phyloP scores from a whole-genome alignment of 192 early-diverging fungal species.

The Helicostylum pulchrum region DNA sequence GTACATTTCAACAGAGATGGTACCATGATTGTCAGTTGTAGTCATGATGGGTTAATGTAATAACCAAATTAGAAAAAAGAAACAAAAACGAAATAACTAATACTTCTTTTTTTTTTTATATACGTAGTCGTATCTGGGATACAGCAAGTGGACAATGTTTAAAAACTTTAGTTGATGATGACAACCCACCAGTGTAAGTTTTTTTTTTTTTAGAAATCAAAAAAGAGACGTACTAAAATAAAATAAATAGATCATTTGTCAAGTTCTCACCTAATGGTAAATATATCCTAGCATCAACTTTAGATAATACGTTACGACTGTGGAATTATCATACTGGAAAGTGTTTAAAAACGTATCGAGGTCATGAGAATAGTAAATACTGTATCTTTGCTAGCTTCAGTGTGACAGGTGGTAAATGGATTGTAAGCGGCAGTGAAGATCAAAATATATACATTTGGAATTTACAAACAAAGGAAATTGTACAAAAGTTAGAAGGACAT shows the following conservation, averaged over 20 bases:
- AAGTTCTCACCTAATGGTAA: constrained; percentile 99
- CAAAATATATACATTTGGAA: constrained; percentile 95
- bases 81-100: background rate
- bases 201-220: no score
- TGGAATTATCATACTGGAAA: constrained; percentile 95
- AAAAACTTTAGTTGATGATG: constrained; percentile 94
- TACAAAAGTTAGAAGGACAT: constrained; percentile 92
- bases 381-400: constrained; percentile 95
- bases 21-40: constrained; percentile 90
- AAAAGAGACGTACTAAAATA: no score
- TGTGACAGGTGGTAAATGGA: constrained; percentile 91
- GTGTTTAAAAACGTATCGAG: constrained; percentile 92
- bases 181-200: constrained; percentile 85
- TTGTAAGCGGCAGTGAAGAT: constrained; percentile 96
- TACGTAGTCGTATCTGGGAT: constrained; percentile 93
- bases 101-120: background rate
- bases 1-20: constrained; percentile 98
- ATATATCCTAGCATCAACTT: constrained; percentile 92
- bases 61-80: constrained; percentile 19
- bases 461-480: constrained; percentile 91
- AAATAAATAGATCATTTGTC: constrained; percentile 71
- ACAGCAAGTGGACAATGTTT: constrained; percentile 95
- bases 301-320: constrained; percentile 90
- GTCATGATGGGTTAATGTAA: constrained; percentile 93
- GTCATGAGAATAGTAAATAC: constrained; percentile 88